Evolutionary conservation across 1,139 yeast genomes (phyloP).

Genomic region (Scheffersomyces stambukii): DNA sequence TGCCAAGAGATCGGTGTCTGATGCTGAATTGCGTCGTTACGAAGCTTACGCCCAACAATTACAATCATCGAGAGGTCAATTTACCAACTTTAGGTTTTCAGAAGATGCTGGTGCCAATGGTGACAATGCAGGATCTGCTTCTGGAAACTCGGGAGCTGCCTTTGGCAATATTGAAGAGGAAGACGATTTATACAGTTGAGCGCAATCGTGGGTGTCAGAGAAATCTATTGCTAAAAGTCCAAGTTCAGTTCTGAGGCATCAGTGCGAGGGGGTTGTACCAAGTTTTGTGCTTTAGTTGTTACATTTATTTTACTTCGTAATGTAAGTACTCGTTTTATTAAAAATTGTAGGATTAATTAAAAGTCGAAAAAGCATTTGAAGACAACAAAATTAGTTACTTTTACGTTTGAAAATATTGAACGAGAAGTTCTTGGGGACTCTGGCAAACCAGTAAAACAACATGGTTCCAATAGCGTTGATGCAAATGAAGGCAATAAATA

Average conservation of each 20-base stretch:
- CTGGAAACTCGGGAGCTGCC: conserved; percentile 21
- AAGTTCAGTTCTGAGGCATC: too few species aligned
- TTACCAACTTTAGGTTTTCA: conserved; percentile 67
- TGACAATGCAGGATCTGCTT: conserved; percentile 12
- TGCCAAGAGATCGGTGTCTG: conserved; percentile 95
- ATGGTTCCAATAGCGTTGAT: conserved; percentile 51
- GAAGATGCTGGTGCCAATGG: conserved; percentile 28
- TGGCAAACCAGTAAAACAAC: conserved; percentile 62
- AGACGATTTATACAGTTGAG: conserved; percentile 84
- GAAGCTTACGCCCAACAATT: conserved; percentile 98
- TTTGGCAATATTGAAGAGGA: conserved; percentile 82
- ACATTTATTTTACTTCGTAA: too few species aligned
- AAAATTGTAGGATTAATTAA: too few species aligned
- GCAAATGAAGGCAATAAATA: conserved; percentile 41
- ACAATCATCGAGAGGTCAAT: conserved; percentile 92
- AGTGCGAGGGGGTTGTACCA: too few species aligned
- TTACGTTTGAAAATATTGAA: too few species aligned
- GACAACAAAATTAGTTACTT: too few species aligned
- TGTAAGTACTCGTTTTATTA: too few species aligned
- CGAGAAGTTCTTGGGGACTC: conserved; percentile 77
- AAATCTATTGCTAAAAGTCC: too few species aligned
- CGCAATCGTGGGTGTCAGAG: neutral
- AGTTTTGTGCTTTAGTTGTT: too few species aligned
- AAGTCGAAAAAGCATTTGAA: too few species aligned
- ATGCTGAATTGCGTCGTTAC: conserved; percentile 96